phyloP scores from a whole-genome alignment of 345 rosid genomes.

The Eucalyptus polybractea region DNA sequence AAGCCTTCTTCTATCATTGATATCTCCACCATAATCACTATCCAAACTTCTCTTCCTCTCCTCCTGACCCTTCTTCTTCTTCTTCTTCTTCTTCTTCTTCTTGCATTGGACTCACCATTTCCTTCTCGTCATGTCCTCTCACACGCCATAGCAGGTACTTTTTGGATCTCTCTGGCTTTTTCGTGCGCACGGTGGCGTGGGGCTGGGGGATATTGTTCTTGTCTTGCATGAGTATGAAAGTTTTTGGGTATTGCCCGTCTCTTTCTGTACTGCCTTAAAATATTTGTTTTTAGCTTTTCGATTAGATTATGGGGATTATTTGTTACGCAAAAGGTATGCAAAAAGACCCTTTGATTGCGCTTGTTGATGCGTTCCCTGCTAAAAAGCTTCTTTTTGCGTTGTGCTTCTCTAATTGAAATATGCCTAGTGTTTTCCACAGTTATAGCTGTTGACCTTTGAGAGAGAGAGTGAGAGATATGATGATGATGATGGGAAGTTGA shows the following conservation, averaged over 20 bases:
- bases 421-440: slow-evolving; percentile 4
- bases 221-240: neutral
- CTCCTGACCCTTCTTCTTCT: neutral
- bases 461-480: neutral
- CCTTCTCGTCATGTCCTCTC: neutral
- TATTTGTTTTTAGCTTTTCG: neutral
- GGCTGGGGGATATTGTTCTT: neutral
- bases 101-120: neutral
- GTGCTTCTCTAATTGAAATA: slow-evolving; percentile 2
- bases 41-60: neutral
- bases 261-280: neutral
- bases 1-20: accelerated
- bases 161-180: neutral
- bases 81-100: neutral
- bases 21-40: too few relatives aligned
- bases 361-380: slow-evolving; percentile 1
- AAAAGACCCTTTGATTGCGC: slow-evolving; percentile 46
- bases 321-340: slow-evolving; percentile 2
- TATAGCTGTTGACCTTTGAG: slow-evolving; percentile 7
- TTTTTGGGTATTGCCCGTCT: neutral
- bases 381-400: slow-evolving; percentile 3
- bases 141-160: neutral
- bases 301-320: neutral
- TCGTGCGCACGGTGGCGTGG: neutral
- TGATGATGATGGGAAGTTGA: slow-evolving; percentile 27